Percentiles rank a stretch among this genome's conserved stretches.
These are phyloP conservation scores for Teratosphaeriaceae sp. DNA, from an alignment of 2,329 filamentous ascomycete genomes.

Conservation along the genomic window DNA sequence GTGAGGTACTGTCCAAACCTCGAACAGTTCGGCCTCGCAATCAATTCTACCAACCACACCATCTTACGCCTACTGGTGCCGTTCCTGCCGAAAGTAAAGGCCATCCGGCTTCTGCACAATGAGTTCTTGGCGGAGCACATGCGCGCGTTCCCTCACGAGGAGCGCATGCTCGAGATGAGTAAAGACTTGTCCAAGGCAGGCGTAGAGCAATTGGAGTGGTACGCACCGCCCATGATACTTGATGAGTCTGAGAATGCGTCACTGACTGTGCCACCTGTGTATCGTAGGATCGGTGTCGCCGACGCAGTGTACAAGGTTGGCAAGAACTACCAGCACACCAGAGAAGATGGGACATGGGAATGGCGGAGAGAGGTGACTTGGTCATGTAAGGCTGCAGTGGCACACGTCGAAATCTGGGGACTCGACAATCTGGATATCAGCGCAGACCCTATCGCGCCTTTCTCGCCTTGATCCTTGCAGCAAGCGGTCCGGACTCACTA, in stretches of 20 bases:
- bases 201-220: conserved; percentile 25
- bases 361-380: conserved; percentile 24
- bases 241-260: too few species aligned
- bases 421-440: conserved; percentile 32
- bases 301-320: conserved; percentile 33
- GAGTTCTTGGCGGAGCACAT: conserved; percentile 14
- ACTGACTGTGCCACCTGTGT: too few species aligned
- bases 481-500: too few species aligned
- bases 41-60: conserved; percentile 49
- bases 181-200: conserved; percentile 12
- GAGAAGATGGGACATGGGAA: conserved; percentile 19
- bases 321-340: conserved; percentile 13
- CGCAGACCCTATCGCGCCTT: conserved; percentile 17
- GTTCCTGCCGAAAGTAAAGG: conserved; percentile 34
- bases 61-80: conserved; percentile 30
- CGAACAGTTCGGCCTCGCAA: conserved; percentile 51
- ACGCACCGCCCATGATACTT: too few species aligned
- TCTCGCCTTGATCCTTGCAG: conserved; percentile 4
- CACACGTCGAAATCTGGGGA: conserved; percentile 40
- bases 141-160: conserved; percentile 15
- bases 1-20: conserved; percentile 51
- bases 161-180: conserved; percentile 26
- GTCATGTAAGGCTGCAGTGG: conserved; percentile 31
- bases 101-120: conserved; percentile 34
- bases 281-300: conserved; percentile 35